Evolutionary conservation across 176 grass and related monocot species (phyloP).

Genomic region (Aegilops speltoides): DNA sequence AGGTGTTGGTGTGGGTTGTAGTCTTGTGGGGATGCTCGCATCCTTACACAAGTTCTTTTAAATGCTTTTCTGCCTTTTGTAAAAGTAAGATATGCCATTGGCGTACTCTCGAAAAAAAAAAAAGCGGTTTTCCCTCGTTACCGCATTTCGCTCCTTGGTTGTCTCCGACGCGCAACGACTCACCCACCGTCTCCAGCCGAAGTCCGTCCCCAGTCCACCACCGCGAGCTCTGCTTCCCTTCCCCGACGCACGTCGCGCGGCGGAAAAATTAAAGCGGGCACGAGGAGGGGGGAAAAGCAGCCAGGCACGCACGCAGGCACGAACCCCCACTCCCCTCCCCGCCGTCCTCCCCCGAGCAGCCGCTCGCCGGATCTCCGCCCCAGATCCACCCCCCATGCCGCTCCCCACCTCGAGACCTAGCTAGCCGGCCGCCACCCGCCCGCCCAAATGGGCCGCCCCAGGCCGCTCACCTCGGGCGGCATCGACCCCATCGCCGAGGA

Average conservation of each 20-base stretch:
- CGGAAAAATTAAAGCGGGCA: conserved; percentile 41
- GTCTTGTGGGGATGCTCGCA: too few species aligned
- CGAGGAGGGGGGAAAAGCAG: conserved; percentile 11
- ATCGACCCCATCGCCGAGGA: conserved; percentile 74
- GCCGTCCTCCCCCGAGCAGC: conserved; percentile 20
- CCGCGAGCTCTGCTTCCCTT: background rate
- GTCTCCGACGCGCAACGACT: background rate
- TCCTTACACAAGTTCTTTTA: too few species aligned
- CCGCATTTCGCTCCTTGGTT: background rate
- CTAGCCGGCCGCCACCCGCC: background rate
- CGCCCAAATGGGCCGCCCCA: conserved; percentile 50
- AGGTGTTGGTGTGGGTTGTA: too few species aligned
- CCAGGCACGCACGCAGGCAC: conserved; percentile 29
- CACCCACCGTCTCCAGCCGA: too few species aligned
- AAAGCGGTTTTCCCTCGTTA: too few species aligned
- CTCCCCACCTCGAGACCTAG: background rate
- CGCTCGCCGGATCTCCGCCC: conserved; percentile 26
- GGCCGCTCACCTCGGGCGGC: conserved; percentile 31
- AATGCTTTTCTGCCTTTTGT: too few species aligned
- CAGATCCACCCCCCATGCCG: conserved; percentile 40
- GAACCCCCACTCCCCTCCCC: conserved; percentile 10
- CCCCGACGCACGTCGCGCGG: background rate
- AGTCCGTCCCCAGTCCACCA: background rate
- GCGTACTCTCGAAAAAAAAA: too few species aligned
- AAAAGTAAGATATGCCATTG: too few species aligned